Percentiles rank a stretch among this genome's conserved stretches.
Evolutionary conservation across 2,329 filamentous ascomycete species (phyloP).

Genomic region (Ophioceras dolichostomum): DNA sequence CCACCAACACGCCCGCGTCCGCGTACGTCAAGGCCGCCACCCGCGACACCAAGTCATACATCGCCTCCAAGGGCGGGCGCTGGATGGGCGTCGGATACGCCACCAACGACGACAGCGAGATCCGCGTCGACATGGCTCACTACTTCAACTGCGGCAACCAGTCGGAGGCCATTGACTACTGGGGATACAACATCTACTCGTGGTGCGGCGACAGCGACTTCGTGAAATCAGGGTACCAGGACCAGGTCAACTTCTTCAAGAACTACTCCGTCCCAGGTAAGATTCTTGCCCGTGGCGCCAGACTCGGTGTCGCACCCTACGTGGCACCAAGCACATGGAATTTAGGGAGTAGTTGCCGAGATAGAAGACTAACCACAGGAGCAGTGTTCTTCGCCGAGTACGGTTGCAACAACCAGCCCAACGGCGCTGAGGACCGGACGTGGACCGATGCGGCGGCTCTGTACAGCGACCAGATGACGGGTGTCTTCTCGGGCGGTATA

Average conservation of each 20-base stretch:
- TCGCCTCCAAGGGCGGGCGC: constrained; percentile 67
- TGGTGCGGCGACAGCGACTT: constrained; percentile 88
- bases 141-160: constrained; percentile 87
- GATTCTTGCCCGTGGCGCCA: no score
- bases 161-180: constrained; percentile 73
- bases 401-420: constrained; percentile 63
- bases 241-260: constrained; percentile 74
- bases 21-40: constrained; percentile 97
- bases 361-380: no score
- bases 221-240: constrained; percentile 63
- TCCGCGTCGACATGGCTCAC: constrained; percentile 69
- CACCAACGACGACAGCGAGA: constrained; percentile 80
- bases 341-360: no score
- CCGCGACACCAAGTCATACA: constrained; percentile 90
- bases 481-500: constrained; percentile 88
- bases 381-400: constrained; percentile 99
- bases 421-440: constrained; percentile 51
- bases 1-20: constrained; percentile 79
- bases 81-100: constrained; percentile 87
- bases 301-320: no score
- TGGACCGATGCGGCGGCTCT: constrained; percentile 81
- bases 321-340: no score
- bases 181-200: constrained; percentile 99
- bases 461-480: constrained; percentile 69
- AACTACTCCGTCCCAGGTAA: constrained; percentile 85